Base-by-base conservation (phyloP, 768 basidiomycete genomes). In the Kwoniella sp. region DNA sequence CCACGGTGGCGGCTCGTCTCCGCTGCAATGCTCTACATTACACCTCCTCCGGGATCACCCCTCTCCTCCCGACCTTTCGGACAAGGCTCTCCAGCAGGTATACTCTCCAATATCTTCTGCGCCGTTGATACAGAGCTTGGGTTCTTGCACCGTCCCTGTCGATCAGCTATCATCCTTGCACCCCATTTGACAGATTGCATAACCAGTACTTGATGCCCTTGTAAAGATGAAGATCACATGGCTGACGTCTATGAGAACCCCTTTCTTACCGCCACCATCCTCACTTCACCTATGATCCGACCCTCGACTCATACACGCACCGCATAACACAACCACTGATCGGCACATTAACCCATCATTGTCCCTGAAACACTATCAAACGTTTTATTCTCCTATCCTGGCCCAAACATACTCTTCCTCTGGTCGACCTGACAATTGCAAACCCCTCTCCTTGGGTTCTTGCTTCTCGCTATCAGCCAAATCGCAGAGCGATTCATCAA, bases 401-500 rank as follows among this genome's bases (percentile, higher is more conserved):
- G 34, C 34, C n/a, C n/a, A n/a, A n/a, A n/a, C n/a, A n/a, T n/a
- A n/a, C n/a, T 23, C 34, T 28, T 61, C 30, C 25, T 61, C 41
- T 58, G 34, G 12, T 58, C 34, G 25, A 22, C 41, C 26, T 26
- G 52, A 15, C 52, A n/a, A n/a, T n/a, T n/a, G n/a, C n/a, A n/a
- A n/a, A n/a, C n/a, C n/a, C n/a, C n/a, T n/a, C n/a, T n/a, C n/a
- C n/a, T n/a, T n/a, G n/a, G n/a, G n/a, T n/a, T n/a, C n/a, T n/a
- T n/a, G n/a, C 5, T 34, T 34, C 34, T 13, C 29, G 29, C 34
- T 23, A 37, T 56, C 55, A 37, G 30, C 30, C 55, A 41, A 13
- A 63, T 63, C 62, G 62, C 62, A 51, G 62, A 30, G 62, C 62
- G 62, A 63, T 58, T 34, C 11, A 51, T 12, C 51, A 51, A 47